These are phyloP conservation scores for Acer campestre DNA, from an alignment of 345 rosid species.

Conservation along the genomic window DNA sequence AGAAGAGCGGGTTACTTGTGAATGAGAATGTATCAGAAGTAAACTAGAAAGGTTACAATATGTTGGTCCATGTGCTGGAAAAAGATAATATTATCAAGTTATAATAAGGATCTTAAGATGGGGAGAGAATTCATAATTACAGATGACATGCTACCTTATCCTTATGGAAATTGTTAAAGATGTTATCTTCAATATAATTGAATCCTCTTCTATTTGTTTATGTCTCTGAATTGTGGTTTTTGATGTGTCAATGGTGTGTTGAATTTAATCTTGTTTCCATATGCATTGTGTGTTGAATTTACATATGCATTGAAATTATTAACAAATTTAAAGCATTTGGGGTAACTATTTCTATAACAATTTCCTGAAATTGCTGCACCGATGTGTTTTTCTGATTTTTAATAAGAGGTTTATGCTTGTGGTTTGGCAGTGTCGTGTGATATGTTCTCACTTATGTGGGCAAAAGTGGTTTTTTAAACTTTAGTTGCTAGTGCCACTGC, in stretches of 20 bases:
- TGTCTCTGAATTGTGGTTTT: neutral
- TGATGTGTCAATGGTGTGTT: neutral
- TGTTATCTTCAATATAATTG: neutral
- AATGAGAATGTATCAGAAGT: neutral
- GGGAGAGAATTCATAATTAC: neutral
- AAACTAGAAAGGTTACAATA: neutral
- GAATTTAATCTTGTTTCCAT: neutral
- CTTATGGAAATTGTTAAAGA: neutral
- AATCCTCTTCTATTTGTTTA: neutral
- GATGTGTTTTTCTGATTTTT: neutral
- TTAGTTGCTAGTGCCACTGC: slow-evolving; percentile 5
- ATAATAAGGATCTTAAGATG: neutral
- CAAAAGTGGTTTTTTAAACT: neutral
- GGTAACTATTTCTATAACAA: neutral
- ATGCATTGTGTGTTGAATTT: slow-evolving; percentile 1
- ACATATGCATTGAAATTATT: slow-evolving; percentile 1
- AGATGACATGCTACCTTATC: neutral
- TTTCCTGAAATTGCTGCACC: neutral
- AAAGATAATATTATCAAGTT: slow-evolving; percentile 4
- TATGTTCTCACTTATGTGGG: neutral
- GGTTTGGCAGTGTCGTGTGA: neutral
- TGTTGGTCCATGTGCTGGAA: neutral
- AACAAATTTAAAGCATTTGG: neutral
- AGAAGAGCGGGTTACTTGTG: neutral
- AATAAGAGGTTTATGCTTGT: neutral